Conservation (phyloP, 257 asterid genomes). For the Anisodus tanguticus region DNA sequence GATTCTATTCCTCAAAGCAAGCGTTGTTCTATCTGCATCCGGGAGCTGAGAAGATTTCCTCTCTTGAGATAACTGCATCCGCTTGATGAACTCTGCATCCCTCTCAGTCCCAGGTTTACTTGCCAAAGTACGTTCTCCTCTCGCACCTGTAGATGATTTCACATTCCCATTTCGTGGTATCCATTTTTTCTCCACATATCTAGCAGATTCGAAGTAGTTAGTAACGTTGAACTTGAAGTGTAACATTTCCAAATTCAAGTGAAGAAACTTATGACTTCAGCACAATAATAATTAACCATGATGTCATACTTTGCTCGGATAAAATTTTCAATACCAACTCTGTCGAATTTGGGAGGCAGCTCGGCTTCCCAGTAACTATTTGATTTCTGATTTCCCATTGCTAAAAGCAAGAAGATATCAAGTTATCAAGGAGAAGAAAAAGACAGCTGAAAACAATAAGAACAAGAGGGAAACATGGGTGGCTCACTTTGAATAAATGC, state of each 20-base stretch:
- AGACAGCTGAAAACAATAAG: not conserved
- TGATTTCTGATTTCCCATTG: conserved; percentile 52
- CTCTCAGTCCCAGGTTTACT: not conserved
- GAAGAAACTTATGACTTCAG: not conserved
- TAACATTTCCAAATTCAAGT: not conserved
- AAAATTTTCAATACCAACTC: conserved; percentile 54
- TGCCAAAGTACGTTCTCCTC: conserved; percentile 31
- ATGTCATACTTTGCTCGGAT: conserved; percentile 52
- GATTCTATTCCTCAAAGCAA: conserved; percentile 22
- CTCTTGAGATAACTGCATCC: conserved; percentile 2
- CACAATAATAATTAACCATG: conserved; percentile 15
- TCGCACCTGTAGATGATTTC: conserved; percentile 27
- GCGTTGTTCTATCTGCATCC: not conserved
- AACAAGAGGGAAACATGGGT: not conserved
- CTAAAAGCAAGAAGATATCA: conserved; percentile 26
- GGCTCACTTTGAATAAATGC: conserved; percentile 50
- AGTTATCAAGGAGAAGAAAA: not conserved
- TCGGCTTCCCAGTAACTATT: conserved; percentile 57
- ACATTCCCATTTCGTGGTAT: conserved; percentile 32
- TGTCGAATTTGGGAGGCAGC: conserved; percentile 43
- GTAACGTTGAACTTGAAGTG: not conserved
- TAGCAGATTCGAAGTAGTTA: conserved; percentile 20
- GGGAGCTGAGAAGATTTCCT: conserved; percentile 33
- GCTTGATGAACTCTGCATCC: conserved; percentile 7
- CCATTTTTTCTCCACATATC: conserved; percentile 56